Base-by-base conservation (phyloP, 2,329 filamentous ascomycete species). In the Diaporthe destruens region DNA sequence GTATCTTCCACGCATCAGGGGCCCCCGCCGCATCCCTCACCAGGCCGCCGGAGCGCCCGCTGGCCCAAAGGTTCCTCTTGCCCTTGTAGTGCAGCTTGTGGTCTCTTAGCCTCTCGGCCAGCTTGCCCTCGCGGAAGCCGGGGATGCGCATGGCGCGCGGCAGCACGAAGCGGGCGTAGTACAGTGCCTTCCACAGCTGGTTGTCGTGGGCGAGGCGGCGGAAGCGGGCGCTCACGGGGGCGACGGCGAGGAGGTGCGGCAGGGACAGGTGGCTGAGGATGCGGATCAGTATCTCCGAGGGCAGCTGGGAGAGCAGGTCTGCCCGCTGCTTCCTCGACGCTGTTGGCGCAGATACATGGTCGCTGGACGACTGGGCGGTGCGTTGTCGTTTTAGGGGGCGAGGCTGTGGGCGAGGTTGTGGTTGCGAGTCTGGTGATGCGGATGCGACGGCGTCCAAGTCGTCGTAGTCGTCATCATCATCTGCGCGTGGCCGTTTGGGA, bases 121-220 rank as follows among this genome's bases (percentile, higher is more conserved):
- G 57, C 81, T 39, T 85, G 42, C 83, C 81, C 34, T 83, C 77
- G 42, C 85, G 82, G 71, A 92, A 88, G 29, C 92, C 92, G 0
- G 93, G 93, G 71, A 96, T 91, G 72, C 93, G 90, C 76, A 93
- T 88, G 47, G 93, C 93, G 78, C 95, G 90, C 51, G 94, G 95
- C 47, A 93, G 88, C 39, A 98, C 94, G 82, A 97, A 98, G 75
- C 93, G 91, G 34, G 90, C 87, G 82, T 97, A 98, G 83, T 98
- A 99, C 65, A 94, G 89, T 18, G 89, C 88, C 81, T 96, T 96
- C 96, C 96, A 99, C 71, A 98, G 85, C 80, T 98, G 94, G 0
- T 93, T 92, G 81, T 98, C 96, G 70, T 88, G 87, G 9, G 94
- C 88, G 23, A 98, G 87, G 51, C 86, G 86, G 76, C 91, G 87